Evolutionary conservation across 2,329 filamentous ascomycete species (phyloP).

Genomic region (Septoria linicola): DNA sequence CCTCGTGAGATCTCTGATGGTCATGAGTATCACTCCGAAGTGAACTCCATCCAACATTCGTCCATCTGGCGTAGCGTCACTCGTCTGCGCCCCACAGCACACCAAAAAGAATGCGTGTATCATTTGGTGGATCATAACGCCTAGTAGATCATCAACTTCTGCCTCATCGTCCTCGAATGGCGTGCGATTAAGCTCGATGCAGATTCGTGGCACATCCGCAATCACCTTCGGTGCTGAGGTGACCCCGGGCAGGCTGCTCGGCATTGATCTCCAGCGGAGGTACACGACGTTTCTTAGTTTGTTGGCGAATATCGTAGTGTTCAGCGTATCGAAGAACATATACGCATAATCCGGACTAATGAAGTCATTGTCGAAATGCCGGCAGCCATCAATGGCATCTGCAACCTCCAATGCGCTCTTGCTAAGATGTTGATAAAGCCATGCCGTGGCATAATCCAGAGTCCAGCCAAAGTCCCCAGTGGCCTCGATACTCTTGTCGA

Average conservation of each 20-base stretch:
- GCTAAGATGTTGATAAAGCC: conserved; percentile 38
- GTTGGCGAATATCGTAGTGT: conserved; percentile 40
- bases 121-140: conserved; percentile 46
- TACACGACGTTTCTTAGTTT: conserved; percentile 42
- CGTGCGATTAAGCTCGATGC: conserved; percentile 37
- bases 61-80: conserved; percentile 36
- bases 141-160: conserved; percentile 38
- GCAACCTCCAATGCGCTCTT: conserved; percentile 29
- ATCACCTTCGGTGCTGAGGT: conserved; percentile 39
- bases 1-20: conserved; percentile 39
- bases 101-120: conserved; percentile 48
- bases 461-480: conserved; percentile 41
- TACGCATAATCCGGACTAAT: conserved; percentile 34
- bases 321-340: conserved; percentile 40
- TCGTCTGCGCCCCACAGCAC: conserved; percentile 41
- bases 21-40: conserved; percentile 43
- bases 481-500: conserved; percentile 26
- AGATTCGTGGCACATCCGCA: conserved; percentile 35
- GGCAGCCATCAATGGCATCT: conserved; percentile 30
- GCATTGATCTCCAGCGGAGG: conserved; percentile 35
- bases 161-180: conserved; percentile 33
- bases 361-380: conserved; percentile 30
- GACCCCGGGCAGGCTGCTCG: conserved; percentile 35
- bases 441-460: conserved; percentile 45
- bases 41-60: conserved; percentile 41